Evolutionary conservation across 2,329 filamentous ascomycete genomes (phyloP).

Genomic region (Cladosporium velox): DNA sequence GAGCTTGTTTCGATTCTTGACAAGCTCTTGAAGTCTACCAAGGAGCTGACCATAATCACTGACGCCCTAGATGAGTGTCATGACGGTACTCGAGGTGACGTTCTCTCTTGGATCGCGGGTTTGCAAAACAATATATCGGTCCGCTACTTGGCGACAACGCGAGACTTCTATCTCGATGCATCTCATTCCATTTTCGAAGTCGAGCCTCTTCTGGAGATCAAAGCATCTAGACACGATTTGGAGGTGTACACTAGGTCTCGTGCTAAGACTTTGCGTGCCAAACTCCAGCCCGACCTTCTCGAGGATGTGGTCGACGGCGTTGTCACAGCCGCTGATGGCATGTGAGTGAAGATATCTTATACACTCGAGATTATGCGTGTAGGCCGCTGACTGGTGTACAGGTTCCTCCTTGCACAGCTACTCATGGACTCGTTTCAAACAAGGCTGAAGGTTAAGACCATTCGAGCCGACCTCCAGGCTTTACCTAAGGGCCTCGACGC

Average conservation of each 20-base stretch:
- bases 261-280: not conserved
- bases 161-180: not conserved
- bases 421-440: conserved; percentile 10
- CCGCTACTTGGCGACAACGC: not conserved
- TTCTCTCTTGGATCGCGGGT: not conserved
- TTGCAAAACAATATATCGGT: not conserved
- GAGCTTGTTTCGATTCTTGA: not conserved
- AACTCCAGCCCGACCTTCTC: not conserved
- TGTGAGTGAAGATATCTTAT: too few species aligned
- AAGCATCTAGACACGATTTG: not conserved
- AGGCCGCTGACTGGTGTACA: too few species aligned
- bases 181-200: not conserved
- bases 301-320: not conserved
- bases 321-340: not conserved
- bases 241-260: not conserved
- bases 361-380: too few species aligned
- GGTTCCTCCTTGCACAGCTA: not conserved
- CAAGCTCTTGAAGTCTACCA: too few species aligned
- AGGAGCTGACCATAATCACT: not conserved
- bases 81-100: not conserved
- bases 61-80: conserved; percentile 10
- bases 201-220: not conserved
- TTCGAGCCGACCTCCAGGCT: not conserved
- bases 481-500: not conserved
- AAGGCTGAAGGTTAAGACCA: not conserved